Evolutionary conservation across 2,329 filamentous ascomycete genomes (phyloP).

Genomic region (Sporothrix humicola): DNA sequence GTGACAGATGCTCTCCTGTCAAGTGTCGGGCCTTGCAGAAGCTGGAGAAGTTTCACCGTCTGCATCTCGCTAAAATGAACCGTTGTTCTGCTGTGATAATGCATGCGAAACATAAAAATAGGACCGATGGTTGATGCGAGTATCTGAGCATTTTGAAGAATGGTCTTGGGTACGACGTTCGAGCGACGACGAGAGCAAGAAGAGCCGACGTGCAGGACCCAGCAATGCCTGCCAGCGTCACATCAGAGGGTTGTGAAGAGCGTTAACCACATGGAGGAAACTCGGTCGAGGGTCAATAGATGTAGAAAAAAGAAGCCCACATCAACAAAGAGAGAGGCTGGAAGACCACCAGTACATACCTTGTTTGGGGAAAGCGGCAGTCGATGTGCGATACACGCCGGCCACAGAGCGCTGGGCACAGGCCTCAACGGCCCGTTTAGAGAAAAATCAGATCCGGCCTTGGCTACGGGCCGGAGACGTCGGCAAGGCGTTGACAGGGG

Average conservation of each 20-base stretch:
- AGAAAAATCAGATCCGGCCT: background rate
- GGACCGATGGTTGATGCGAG: background rate
- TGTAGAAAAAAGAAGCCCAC: constrained; percentile 1
- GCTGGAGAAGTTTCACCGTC: background rate
- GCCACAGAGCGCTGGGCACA: background rate
- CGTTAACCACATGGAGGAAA: background rate
- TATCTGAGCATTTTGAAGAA: background rate
- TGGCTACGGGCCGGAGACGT: constrained; percentile 4
- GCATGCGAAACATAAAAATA: constrained; percentile 15
- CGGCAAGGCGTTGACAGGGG: background rate
- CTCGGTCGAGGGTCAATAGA: background rate
- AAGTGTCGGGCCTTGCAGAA: background rate
- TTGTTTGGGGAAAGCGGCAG: background rate
- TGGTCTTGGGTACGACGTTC: background rate
- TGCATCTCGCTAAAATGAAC: background rate
- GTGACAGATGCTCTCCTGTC: too few species aligned
- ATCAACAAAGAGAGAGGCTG: background rate
- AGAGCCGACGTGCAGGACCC: constrained; percentile 12
- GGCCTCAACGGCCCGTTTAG: constrained; percentile 20
- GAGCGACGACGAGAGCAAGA: background rate
- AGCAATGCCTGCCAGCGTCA: background rate
- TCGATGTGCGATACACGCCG: background rate
- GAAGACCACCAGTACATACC: background rate
- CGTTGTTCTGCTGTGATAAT: background rate
- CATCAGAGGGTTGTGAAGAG: too few species aligned